Percentiles rank a stretch among this genome's conserved stretches.
Evolutionary conservation across 176 grass and related monocot genomes (phyloP).

Genomic region (Hordeum marinum): DNA sequence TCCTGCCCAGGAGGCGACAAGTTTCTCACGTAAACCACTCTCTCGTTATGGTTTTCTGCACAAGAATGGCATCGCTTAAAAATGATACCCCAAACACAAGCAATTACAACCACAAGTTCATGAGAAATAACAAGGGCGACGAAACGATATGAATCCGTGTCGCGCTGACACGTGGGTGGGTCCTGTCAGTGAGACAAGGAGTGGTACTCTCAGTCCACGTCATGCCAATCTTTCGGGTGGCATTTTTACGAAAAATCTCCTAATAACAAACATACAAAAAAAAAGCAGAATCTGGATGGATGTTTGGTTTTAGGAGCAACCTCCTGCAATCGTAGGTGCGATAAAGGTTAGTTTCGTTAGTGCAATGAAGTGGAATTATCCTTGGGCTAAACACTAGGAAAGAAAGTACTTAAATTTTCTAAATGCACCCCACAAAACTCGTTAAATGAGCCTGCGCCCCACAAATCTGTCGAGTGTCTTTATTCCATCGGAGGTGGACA

Average conservation of each 20-base stretch:
- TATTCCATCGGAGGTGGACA: not conserved
- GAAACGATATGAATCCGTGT: not conserved
- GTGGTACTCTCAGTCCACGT: too few species aligned
- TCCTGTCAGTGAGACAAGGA: not conserved
- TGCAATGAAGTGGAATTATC: not conserved
- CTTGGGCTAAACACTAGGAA: not conserved
- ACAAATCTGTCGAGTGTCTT: not conserved
- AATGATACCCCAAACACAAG: not conserved
- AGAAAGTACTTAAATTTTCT: not conserved
- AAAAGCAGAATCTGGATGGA: not conserved
- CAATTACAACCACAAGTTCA: not conserved
- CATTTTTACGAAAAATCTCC: not conserved
- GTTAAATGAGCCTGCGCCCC: not conserved
- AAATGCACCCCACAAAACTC: not conserved
- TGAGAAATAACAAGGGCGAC: not conserved
- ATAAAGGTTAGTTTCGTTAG: not conserved
- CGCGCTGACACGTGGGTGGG: not conserved
- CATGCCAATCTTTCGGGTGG: not conserved
- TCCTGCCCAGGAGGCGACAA: conserved; percentile 58
- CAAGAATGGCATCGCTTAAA: not conserved
- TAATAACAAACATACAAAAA: not conserved
- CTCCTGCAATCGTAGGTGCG: not conserved
- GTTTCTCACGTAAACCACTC: conserved; percentile 77
- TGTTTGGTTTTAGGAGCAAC: not conserved
- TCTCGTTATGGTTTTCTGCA: conserved; percentile 78